Conservation (phyloP, 768 basidiomycete species). For the Termitomyces bulborhizus region DNA sequence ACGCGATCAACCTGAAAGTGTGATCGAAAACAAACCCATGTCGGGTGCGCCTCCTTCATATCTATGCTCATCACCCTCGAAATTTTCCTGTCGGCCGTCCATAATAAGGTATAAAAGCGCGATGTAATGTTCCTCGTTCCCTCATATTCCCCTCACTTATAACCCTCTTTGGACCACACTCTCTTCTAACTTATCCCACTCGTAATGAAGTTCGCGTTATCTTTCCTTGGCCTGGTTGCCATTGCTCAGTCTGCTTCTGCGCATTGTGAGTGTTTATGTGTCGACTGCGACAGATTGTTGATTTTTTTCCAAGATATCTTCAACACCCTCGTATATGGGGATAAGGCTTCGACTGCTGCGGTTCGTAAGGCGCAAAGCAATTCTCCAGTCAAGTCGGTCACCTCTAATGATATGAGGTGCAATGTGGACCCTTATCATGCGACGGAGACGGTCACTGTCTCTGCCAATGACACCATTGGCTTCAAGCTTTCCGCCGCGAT, state of each 20-base stretch:
- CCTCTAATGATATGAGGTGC: conserved; percentile 30
- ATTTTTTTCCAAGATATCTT: conserved; percentile 21
- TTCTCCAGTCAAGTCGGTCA: conserved; percentile 32
- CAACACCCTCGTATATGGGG: conserved; percentile 21
- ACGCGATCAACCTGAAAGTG: background rate
- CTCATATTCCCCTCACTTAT: background rate
- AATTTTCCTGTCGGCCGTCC: background rate
- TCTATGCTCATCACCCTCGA: background rate
- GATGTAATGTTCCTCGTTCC: background rate
- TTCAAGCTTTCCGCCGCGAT: conserved; percentile 26
- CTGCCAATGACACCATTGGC: conserved; percentile 26
- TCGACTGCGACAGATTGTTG: background rate
- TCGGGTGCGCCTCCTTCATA: background rate
- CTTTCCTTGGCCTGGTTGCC: conserved; percentile 16
- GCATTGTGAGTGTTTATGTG: conserved; percentile 5
- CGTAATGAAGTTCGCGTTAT: conserved; percentile 18
- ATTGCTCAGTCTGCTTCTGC: conserved; percentile 12
- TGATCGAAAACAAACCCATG: background rate
- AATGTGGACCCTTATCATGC: conserved; percentile 28
- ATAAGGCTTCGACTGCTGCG: conserved; percentile 18
- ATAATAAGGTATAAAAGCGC: background rate
- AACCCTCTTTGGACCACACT: background rate
- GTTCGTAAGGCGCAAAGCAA: conserved; percentile 34
- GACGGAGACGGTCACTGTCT: conserved; percentile 25
- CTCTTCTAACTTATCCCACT: background rate